Conservation (phyloP, 2,329 filamentous ascomycete genomes). For the Magnaporthiopsis rhizophila region DNA sequence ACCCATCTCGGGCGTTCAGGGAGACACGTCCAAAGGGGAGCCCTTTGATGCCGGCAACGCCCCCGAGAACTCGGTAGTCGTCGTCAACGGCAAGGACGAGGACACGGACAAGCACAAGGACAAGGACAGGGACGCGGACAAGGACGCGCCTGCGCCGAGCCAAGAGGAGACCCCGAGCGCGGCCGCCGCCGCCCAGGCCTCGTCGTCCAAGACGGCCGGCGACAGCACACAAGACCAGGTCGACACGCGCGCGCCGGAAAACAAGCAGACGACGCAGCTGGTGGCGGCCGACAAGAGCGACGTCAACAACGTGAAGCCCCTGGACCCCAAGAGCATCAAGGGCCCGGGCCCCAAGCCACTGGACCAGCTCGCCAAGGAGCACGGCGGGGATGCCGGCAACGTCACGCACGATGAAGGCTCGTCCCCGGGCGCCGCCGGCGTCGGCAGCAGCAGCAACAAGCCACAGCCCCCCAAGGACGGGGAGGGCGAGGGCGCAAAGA, state of each 20-base stretch:
- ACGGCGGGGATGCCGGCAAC: conserved; percentile 22
- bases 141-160: conserved; percentile 2
- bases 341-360: conserved; percentile 37
- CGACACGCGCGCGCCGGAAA: conserved; percentile 30
- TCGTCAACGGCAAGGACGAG: neutral
- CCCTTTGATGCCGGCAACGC: conserved; percentile 72
- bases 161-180: conserved; percentile 8
- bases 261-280: conserved; percentile 21
- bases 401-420: conserved; percentile 7
- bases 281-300: conserved; percentile 25
- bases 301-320: conserved; percentile 23
- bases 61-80: neutral
- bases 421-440: neutral
- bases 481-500: conserved; percentile 14
- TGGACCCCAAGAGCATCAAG: conserved; percentile 26
- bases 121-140: neutral
- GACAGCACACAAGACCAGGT: conserved; percentile 26
- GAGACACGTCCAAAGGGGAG: conserved; percentile 58
- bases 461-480: conserved; percentile 5
- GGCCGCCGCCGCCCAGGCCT: conserved; percentile 4
- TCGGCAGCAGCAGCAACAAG: too few species aligned
- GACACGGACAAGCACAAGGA: too few species aligned
- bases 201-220: conserved; percentile 12
- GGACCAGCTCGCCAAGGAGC: conserved; percentile 25
- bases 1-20: conserved; percentile 63